phyloP scores from a whole-genome alignment of 2,329 filamentous ascomycete genomes.

The Grosmannia serpens region DNA sequence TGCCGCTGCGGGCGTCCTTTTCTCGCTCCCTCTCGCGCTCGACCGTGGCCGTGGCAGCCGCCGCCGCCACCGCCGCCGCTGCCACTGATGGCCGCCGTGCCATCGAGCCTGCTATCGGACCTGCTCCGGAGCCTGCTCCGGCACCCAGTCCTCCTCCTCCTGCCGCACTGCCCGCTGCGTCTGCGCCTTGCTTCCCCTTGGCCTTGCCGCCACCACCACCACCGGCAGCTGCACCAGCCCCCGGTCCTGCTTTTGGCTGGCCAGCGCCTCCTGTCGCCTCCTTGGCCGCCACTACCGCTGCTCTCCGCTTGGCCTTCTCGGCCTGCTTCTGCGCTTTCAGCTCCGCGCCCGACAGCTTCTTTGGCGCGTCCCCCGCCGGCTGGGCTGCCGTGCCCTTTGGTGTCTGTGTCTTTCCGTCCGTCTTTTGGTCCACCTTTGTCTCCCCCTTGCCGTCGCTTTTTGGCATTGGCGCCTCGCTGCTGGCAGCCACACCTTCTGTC shows the following conservation, averaged over 20 bases:
- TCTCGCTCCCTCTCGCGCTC: slow-evolving; percentile 41
- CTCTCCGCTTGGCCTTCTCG: slow-evolving; percentile 79
- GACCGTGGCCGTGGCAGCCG: slow-evolving; percentile 14
- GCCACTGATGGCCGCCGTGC: background rate
- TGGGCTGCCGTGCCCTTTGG: background rate
- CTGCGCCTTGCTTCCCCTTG: background rate
- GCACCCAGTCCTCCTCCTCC: background rate
- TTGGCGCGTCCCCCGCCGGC: slow-evolving; percentile 14
- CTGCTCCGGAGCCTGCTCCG: background rate
- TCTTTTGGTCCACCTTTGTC: background rate
- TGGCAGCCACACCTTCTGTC: background rate
- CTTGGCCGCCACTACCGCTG: slow-evolving; percentile 52
- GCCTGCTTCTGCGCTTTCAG: slow-evolving; percentile 83
- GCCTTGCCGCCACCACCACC: slow-evolving; percentile 6
- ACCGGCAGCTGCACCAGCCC: slow-evolving; percentile 21
- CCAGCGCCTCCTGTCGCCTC: slow-evolving; percentile 29
- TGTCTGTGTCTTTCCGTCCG: background rate
- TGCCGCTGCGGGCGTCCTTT: slow-evolving; percentile 50
- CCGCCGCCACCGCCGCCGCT: background rate
- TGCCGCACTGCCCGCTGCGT: background rate
- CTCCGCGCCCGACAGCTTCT: slow-evolving; percentile 61
- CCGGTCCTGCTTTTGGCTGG: slow-evolving; percentile 34
- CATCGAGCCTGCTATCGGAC: background rate
- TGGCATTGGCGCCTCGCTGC: background rate
- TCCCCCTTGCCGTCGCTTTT: background rate